phyloP scores from a whole-genome alignment of 1,284 basidiomycete genomes.

The Phenoliferia sp. region DNA sequence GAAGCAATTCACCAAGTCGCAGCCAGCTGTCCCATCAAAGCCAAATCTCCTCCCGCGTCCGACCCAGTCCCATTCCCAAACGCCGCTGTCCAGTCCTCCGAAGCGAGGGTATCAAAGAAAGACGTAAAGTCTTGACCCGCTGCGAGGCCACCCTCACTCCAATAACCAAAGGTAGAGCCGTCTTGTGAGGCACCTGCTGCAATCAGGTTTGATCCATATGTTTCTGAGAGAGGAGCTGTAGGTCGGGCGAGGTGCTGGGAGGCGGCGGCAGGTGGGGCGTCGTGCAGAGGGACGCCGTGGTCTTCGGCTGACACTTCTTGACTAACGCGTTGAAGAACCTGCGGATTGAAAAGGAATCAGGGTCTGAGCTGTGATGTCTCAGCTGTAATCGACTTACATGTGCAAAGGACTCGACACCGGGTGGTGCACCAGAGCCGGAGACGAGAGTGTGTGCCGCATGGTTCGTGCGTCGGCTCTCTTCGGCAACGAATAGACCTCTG shows the following conservation, averaged over 20 bases:
- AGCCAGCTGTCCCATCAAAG: constrained; percentile 20
- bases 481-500: constrained; percentile 18
- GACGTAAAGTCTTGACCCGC: constrained; percentile 1
- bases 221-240: neutral
- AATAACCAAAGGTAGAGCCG: neutral
- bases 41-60: constrained; percentile 4
- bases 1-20: constrained; percentile 22
- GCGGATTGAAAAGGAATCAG: neutral
- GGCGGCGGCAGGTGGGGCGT: neutral
- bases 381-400: constrained; percentile 6
- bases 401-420: constrained; percentile 17
- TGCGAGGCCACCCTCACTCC: neutral
- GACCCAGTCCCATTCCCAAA: neutral
- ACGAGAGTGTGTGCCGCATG: constrained; percentile 15
- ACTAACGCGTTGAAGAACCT: constrained; percentile 28
- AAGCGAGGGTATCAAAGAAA: constrained; percentile 13
- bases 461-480: constrained; percentile 21
- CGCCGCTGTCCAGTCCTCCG: constrained; percentile 14
- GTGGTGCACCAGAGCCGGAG: neutral
- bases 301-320: constrained; percentile 13
- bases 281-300: neutral
- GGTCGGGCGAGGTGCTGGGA: neutral
- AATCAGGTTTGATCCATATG: neutral
- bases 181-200: constrained; percentile 9
- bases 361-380: neutral